Base-by-base conservation (phyloP, 805 yeast species). In the Tetrapisispora iriomotensis region DNA sequence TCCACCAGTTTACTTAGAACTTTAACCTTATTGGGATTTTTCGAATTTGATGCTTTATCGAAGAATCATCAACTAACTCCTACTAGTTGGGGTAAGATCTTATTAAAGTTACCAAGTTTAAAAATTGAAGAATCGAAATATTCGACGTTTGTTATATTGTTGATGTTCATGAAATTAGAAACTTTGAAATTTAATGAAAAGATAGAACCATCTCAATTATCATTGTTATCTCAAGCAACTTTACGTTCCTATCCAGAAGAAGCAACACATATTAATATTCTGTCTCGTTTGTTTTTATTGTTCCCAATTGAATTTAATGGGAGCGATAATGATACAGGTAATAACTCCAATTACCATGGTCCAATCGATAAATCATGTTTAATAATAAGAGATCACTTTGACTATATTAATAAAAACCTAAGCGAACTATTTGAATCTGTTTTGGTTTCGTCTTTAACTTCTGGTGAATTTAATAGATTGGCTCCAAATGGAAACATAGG, bases 331-430 rank as follows among this genome's bases (percentile, higher is more conserved):
- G 70, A 71, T 31, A 23, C 28, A 8, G 78, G 79, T 33, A 66
- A 63, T 51, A 75, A 75, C 21, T 66, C 66, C 29, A 74, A 71
- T 36, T 79, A 75, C 60, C 71, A 72, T 33, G 88, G 88, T 2
- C 87, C 86, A 12, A 66, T 85, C 25, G 82, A 85, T 14, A 73
- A 79, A 47, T 71, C 74, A 28, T 64, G 84, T 26, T 64, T 83
- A 36, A 72, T 75, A 32, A 82, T 80, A 56, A 71, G 87, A 52
- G 78, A 86, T 15, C 75, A 76, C 40, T 56, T 81, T 34, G 69
- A 75, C 39, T 71, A 71, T 35, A 57, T 81, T 35, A 70, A 70
- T 23, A 61, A 59, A 18, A 68, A 68, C 30, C 54, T 77, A 21
- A 70, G 74, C 43, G 77, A 76, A 45, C 59, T 78, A n/a, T 54